phyloP scores from a whole-genome alignment of 768 basidiomycete species.

The Fomitopsis pulvina region DNA sequence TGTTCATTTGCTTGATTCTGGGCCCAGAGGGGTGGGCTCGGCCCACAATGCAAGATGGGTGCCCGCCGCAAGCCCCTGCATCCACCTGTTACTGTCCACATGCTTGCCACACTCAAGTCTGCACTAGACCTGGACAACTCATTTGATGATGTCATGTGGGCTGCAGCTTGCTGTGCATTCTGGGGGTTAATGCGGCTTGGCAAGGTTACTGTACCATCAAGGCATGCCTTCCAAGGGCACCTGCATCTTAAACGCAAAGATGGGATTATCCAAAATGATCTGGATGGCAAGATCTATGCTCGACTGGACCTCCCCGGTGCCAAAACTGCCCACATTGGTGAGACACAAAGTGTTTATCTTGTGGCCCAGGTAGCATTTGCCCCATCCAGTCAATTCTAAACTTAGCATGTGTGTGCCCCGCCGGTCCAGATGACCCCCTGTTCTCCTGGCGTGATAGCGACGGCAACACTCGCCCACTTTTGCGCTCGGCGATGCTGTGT shows the following conservation, averaged over 20 bases:
- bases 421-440: slow-evolving; percentile 22
- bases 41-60: too few relatives aligned
- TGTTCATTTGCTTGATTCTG: too few relatives aligned
- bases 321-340: slow-evolving; percentile 29
- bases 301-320: slow-evolving; percentile 27
- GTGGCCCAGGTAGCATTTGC: slow-evolving; percentile 19
- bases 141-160: slow-evolving; percentile 37
- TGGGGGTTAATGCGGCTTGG: slow-evolving; percentile 35
- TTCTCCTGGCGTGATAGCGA: slow-evolving; percentile 29
- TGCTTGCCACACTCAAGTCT: slow-evolving; percentile 21
- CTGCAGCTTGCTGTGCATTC: slow-evolving; percentile 29
- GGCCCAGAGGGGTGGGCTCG: too few relatives aligned
- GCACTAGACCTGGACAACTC: slow-evolving; percentile 21
- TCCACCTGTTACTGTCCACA: slow-evolving; percentile 27
- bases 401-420: slow-evolving; percentile 22
- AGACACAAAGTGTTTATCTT: slow-evolving; percentile 26
- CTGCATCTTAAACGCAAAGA: slow-evolving; percentile 22
- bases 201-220: slow-evolving; percentile 25
- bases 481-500: slow-evolving; percentile 18
- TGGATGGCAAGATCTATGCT: slow-evolving; percentile 22
- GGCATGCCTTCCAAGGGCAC: slow-evolving; percentile 12
- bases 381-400: slow-evolving; percentile 27
- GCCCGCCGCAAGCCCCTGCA: slow-evolving; percentile 17
- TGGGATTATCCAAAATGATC: slow-evolving; percentile 18
- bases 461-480: slow-evolving; percentile 25